Percentiles rank a stretch among this genome's conserved stretches.
Evolutionary conservation across 2,329 filamentous ascomycete species (phyloP).

Genomic region (Pyrenochaeta sp.): DNA sequence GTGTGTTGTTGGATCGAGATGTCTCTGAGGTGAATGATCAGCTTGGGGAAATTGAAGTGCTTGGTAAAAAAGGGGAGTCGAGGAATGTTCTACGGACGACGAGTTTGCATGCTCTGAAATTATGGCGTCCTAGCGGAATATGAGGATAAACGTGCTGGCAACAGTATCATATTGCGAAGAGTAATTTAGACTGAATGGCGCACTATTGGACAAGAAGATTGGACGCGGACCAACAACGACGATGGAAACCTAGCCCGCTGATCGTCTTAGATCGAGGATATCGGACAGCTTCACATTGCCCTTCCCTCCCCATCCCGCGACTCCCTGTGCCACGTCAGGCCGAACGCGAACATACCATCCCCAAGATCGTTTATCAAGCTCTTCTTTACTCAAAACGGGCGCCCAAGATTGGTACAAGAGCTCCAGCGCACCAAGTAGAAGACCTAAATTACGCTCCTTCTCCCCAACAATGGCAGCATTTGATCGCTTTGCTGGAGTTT

Average conservation of each 20-base stretch:
- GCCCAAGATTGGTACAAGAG: conserved; percentile 78
- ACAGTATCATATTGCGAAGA: too few relatives aligned
- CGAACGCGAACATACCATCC: conserved; percentile 80
- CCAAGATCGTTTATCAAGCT: conserved; percentile 81
- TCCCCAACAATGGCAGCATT: conserved; percentile 62
- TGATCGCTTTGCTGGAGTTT: conserved; percentile 53
- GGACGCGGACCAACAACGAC: too few relatives aligned
- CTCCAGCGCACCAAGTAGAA: conserved; percentile 74
- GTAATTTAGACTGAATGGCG: too few relatives aligned
- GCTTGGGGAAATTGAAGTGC: neutral
- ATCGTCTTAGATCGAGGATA: conserved; percentile 56
- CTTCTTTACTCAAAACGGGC: conserved; percentile 64
- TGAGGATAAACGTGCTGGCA: too few relatives aligned
- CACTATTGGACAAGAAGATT: too few relatives aligned
- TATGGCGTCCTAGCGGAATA: too few relatives aligned
- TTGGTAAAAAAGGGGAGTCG: neutral
- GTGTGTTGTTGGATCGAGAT: conserved; percentile 52
- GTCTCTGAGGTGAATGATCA: neutral
- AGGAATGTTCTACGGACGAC: neutral
- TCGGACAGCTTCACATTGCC: conserved; percentile 70
- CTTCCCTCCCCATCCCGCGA: conserved; percentile 84
- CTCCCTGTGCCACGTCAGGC: conserved; percentile 76
- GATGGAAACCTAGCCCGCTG: conserved; percentile 3
- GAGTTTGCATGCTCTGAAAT: neutral
- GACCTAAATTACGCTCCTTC: conserved; percentile 72